Base-by-base conservation (phyloP, 768 basidiomycete species). In the Russula virescens region DNA sequence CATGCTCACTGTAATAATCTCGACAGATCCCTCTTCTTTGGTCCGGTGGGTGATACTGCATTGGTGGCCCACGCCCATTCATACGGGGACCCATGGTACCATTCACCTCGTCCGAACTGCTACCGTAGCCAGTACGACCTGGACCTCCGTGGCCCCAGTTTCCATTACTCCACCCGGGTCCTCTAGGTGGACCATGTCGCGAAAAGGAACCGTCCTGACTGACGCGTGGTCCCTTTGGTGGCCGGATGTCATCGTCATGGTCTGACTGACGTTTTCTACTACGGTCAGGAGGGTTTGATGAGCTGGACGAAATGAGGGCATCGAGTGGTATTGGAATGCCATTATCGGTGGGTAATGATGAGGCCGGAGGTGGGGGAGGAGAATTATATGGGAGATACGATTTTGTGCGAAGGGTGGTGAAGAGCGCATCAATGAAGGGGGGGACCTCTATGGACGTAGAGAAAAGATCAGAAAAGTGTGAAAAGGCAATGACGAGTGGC, bases 1-100 rank as follows among this genome's bases (percentile, higher is more conserved):
- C 5, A 81, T 31, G 21, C 94, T 71, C 71, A 95, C 95, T 91
- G 73, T 95, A 86, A 73, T 96, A 98, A 74, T 98, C 94, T 63
- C 89, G 83, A 76, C 94, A 98, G 64, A 88, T 82, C 14, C 89
- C 89, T 66, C 85, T 81, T 64, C 83, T 83, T 71, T 85, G 86
- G 66, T 87, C 88, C 69, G 84, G 87, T 34, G 86, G 87, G 58
- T 82, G 83, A 69, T 91, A 90, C 7, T 78, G 77, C 67, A 28
- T 5, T 25, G 55, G 16, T 9, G 65, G 65, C 31, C 54, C 60
- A n/a, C 64, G 58, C 1, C 67, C 65, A 59, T 66, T 69, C 59
- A 65, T 67, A 23, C 63, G 63, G 31, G 52, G 58, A n/a, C 67
- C 69, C 65, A 69, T 64, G 9, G 69, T 68, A 46, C 65, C 67